Base-by-base conservation (phyloP, 78 protist genomes). In the Cavenderia fasciculata region DNA sequence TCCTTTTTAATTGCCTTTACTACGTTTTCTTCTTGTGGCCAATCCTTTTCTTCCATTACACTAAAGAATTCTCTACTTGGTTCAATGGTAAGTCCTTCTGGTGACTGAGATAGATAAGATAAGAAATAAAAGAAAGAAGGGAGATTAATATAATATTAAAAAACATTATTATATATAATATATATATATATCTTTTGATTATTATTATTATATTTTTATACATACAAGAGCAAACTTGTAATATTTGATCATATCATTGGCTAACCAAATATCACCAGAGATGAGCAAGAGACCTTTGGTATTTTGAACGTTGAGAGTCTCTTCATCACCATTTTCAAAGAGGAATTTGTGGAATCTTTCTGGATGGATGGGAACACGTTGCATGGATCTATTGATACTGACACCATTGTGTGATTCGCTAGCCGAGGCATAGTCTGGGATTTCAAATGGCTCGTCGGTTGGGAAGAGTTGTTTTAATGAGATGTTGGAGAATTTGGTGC, bases 361-460 rank as follows among this genome's bases (percentile, higher is more conserved):
- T 40, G 90, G 90, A n/a, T 82, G 90, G 71, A 82, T 68, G 65
- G 90, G 90, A 23, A 51, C 73, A 40, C 90, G 44, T 82, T 82
- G 90, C 29, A 68, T 68, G 21, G 38, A 82, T 27, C 68, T 68
- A 25, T 43, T 23, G 40, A 68, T 61, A 23, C 49, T 56, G 0
- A 82, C 25, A 12, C 90, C 78, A 31, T 34, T 21, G 10, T 27
- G 18, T 18, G 59, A 31, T 56, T 56, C 38, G 29, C 43, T 57
- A 16, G 27, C 57, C 21, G 41, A 46, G 27, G 65, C 18, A 57
- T 82, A 68, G 61, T 65, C 33, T 63, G 72, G 69, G 25, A 56
- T 27, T 29, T 12, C 65, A 82, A 68, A 65, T 2, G 68, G 34
- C 57, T 33, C 18, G n/a, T n/a, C n/a, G n/a, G n/a, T n/a, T n/a